Evolutionary conservation across 257 asterid genomes (phyloP).

Genomic region (Solanum arcanum): DNA sequence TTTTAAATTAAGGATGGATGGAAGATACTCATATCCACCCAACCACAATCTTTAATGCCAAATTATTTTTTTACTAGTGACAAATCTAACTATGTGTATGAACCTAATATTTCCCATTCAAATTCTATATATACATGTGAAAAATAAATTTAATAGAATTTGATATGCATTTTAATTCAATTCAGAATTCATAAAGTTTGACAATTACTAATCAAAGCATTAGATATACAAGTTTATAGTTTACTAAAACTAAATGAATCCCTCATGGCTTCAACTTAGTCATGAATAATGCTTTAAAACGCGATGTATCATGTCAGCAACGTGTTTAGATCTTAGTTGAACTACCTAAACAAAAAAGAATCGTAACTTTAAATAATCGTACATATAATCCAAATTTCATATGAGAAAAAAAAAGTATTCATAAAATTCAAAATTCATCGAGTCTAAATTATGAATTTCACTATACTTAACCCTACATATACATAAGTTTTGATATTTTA

Average conservation of each 20-base stretch:
- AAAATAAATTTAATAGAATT: not conserved
- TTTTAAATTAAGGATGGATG: not conserved
- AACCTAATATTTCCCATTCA: not conserved
- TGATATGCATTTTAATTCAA: not conserved
- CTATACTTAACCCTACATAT: not conserved
- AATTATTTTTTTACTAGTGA: not conserved
- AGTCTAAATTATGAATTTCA: not conserved
- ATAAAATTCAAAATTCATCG: not conserved
- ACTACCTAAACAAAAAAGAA: not conserved
- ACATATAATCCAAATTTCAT: not conserved
- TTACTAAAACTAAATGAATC: not conserved
- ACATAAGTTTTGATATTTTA: not conserved
- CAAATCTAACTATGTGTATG: not conserved
- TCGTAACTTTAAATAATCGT: no score
- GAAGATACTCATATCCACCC: not conserved
- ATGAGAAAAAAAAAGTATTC: not conserved
- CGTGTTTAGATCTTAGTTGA: not conserved
- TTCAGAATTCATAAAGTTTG: not conserved
- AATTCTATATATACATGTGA: not conserved
- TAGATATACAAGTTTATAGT: not conserved
- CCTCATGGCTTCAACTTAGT: not conserved
- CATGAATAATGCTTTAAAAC: not conserved
- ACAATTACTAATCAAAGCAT: not conserved
- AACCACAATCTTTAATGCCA: not conserved
- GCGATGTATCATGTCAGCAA: not conserved